These are phyloP conservation scores for Petunia secreta DNA, from an alignment of 257 asterid genomes.

Conservation along the genomic window DNA sequence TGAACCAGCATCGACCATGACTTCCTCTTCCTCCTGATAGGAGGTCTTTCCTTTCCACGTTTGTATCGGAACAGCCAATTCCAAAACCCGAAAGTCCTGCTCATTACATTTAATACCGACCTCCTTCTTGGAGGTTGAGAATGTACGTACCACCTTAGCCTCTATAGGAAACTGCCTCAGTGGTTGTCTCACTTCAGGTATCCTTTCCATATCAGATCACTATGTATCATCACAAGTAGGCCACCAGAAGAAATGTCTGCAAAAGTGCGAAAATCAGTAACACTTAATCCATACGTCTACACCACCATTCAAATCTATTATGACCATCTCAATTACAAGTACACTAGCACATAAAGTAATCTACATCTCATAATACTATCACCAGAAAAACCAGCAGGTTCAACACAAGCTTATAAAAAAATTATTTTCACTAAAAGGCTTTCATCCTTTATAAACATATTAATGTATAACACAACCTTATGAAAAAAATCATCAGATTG, in stretches of 20 bases:
- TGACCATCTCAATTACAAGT: neutral
- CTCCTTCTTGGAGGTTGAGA: slow-evolving; percentile 46
- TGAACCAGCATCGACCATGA: slow-evolving; percentile 48
- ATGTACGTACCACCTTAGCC: slow-evolving; percentile 39
- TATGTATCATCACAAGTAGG: slow-evolving; percentile 58
- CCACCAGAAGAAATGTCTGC: slow-evolving; percentile 28
- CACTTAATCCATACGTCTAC: neutral
- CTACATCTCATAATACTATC: slow-evolving; percentile 1
- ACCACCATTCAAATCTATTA: neutral
- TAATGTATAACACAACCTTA: neutral
- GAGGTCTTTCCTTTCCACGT: slow-evolving; percentile 63
- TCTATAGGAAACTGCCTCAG: slow-evolving; percentile 48
- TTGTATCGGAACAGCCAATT: slow-evolving; percentile 38
- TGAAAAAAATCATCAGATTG: neutral
- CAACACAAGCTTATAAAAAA: neutral
- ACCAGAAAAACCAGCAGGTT: neutral
- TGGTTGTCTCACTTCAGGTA: slow-evolving; percentile 50
- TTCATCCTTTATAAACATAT: too few relatives aligned
- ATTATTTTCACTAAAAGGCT: neutral
- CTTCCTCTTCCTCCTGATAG: slow-evolving; percentile 50
- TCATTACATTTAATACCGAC: slow-evolving; percentile 36
- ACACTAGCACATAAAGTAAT: neutral
- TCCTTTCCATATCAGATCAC: slow-evolving; percentile 61
- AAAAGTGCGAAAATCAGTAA: slow-evolving; percentile 16
- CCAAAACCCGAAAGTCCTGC: slow-evolving; percentile 44